Conservation (phyloP, 495 filamentous ascomycete genomes). For the Penicillium diatomitis region DNA sequence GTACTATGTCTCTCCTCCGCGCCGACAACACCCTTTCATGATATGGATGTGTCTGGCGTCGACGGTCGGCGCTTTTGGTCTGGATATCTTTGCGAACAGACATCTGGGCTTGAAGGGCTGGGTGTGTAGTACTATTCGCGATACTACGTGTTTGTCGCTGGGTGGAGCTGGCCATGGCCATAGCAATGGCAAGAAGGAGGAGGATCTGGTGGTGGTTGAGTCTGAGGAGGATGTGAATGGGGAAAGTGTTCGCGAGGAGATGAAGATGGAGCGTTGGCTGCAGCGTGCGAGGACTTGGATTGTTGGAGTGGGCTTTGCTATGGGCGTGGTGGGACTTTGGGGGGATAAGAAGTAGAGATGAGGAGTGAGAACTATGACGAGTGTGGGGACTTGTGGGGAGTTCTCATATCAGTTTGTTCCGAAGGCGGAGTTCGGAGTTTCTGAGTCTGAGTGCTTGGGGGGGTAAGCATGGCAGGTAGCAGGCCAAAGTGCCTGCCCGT, state of each 20-base stretch:
- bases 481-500: no score
- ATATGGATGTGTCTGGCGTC: constrained; percentile 62
- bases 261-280: constrained; percentile 54
- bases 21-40: constrained; percentile 73
- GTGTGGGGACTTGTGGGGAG: neutral
- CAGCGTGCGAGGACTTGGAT: constrained; percentile 53
- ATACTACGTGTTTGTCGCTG: constrained; percentile 15
- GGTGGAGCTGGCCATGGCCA: constrained; percentile 19
- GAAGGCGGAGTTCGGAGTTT: no score
- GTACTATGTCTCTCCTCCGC: constrained; percentile 59
- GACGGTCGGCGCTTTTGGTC: constrained; percentile 43
- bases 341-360: constrained; percentile 52
- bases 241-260: constrained; percentile 64
- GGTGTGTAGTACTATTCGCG: constrained; percentile 16
- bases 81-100: constrained; percentile 45
- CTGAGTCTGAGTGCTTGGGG: no score
- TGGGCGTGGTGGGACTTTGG: constrained; percentile 81
- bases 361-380: no score
- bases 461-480: no score
- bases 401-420: no score
- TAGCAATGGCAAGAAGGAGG: constrained; percentile 46
- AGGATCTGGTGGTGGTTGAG: constrained; percentile 50
- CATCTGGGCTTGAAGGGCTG: constrained; percentile 23
- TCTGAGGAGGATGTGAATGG: constrained; percentile 60
- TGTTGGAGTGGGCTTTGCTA: constrained; percentile 56